A percentile compares a stretch with the other conserved stretches of the same genome.
Evolutionary conservation across 2,329 filamentous ascomycete species (phyloP).

Genomic region (Phialophora verrucosa): DNA sequence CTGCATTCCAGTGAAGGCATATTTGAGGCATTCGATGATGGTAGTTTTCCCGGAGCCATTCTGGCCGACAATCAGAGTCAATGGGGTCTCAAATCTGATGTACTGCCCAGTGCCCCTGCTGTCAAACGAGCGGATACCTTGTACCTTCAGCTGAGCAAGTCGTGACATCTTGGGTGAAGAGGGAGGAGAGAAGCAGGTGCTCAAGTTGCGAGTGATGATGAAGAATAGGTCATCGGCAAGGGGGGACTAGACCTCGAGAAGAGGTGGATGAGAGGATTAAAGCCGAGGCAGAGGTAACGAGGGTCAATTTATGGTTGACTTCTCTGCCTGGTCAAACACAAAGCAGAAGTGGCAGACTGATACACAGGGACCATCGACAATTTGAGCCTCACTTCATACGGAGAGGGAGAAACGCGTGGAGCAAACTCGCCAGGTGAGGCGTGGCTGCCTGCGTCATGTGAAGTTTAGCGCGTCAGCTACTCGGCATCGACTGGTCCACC

Average conservation of each 20-base stretch:
- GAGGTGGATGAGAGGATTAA: not conserved
- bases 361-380: not conserved
- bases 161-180: constrained; percentile 56
- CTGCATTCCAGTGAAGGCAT: constrained; percentile 91
- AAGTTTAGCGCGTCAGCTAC: not conserved
- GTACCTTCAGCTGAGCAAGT: constrained; percentile 87
- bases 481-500: not conserved
- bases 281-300: not conserved
- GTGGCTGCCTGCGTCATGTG: constrained; percentile 8
- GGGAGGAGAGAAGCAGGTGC: not conserved
- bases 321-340: not conserved
- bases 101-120: constrained; percentile 70
- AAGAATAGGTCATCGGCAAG: not conserved
- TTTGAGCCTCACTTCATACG: not conserved
- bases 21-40: constrained; percentile 98
- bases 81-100: constrained; percentile 85
- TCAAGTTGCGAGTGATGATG: not conserved
- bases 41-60: constrained; percentile 99
- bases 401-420: not conserved
- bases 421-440: not conserved
- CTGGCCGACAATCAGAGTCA: constrained; percentile 95
- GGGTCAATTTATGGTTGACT: not conserved
- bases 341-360: not conserved
- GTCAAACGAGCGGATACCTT: constrained; percentile 86
- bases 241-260: not conserved